Conservation (phyloP, 2,329 filamentous ascomycete genomes). For the Diaporthe caulivora region DNA sequence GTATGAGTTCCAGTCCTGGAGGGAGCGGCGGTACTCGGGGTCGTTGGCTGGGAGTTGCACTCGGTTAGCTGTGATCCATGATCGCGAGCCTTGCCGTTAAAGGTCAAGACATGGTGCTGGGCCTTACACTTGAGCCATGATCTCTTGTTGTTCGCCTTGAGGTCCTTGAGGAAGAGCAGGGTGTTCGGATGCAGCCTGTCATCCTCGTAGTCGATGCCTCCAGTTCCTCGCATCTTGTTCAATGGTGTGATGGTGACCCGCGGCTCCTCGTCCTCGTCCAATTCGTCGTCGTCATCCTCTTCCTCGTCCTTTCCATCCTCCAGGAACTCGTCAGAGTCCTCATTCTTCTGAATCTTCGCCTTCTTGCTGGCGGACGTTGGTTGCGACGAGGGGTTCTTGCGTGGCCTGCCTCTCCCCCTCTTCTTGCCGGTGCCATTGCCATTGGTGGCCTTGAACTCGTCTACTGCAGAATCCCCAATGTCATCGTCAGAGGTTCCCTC, state of each 20-base stretch:
- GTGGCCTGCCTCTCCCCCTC: conserved; percentile 29
- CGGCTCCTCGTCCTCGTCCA: conserved; percentile 51
- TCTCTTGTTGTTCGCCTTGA: conserved; percentile 71
- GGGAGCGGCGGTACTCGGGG: conserved; percentile 80
- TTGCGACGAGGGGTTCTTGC: conserved; percentile 31
- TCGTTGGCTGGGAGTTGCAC: conserved; percentile 73
- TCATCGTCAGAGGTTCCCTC: conserved; percentile 51
- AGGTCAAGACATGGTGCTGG: not conserved
- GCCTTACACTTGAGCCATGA: conserved; percentile 69
- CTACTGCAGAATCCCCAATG: not conserved
- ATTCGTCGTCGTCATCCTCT: conserved; percentile 52
- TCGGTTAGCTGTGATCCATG: not conserved
- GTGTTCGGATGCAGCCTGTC: conserved; percentile 69
- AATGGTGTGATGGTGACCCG: conserved; percentile 57
- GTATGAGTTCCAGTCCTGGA: conserved; percentile 86
- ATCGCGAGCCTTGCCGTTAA: fast-evolving
- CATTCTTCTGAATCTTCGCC: conserved; percentile 42
- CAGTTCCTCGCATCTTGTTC: conserved; percentile 55
- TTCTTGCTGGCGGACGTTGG: conserved; percentile 37
- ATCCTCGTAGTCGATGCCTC: conserved; percentile 63
- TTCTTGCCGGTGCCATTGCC: conserved; percentile 25
- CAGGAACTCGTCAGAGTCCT: conserved; percentile 49
- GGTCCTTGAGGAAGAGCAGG: conserved; percentile 67
- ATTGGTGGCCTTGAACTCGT: conserved; percentile 19
- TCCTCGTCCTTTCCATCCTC: conserved; percentile 49